Conservation (phyloP, 1,284 basidiomycete species). For the Cryptococcus amylolentus region DNA sequence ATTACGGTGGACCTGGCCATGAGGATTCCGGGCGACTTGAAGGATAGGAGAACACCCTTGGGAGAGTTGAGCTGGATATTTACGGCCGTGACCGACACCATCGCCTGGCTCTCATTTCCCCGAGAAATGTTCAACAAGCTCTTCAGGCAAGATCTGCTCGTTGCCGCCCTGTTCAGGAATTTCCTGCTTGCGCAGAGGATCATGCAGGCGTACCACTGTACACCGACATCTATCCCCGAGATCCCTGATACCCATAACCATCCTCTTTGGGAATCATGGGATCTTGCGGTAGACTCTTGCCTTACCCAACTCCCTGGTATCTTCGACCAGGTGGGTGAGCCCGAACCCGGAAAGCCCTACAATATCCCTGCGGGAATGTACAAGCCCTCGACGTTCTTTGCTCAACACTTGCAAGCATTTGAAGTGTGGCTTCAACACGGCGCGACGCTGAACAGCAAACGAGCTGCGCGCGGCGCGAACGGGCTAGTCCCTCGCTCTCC, state of each 20-base stretch:
- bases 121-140: conserved; percentile 88
- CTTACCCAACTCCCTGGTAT: conserved; percentile 86
- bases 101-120: conserved; percentile 97
- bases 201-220: conserved; percentile 98
- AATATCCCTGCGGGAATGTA: conserved; percentile 56
- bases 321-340: conserved; percentile 58
- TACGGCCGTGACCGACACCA: conserved; percentile 97
- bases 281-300: conserved; percentile 94
- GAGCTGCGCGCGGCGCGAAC: conserved; percentile 50
- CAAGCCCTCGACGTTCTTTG: conserved; percentile 88
- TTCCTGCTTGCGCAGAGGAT: conserved; percentile 95
- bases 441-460: conserved; percentile 51
- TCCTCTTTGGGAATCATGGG: conserved; percentile 95
- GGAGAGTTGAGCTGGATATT: conserved; percentile 99
- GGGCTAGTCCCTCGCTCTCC: conserved; percentile 23
- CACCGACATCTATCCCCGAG: conserved; percentile 86
- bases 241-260: conserved; percentile 90
- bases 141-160: conserved; percentile 92
- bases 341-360: conserved; percentile 42
- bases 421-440: conserved; percentile 96
- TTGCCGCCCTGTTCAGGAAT: conserved; percentile 94
- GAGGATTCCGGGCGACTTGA: conserved; percentile 93
- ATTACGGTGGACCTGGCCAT: conserved; percentile 88
- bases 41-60: conserved; percentile 90
- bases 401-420: conserved; percentile 94